Percentiles rank a stretch among this genome's conserved stretches.
Conservation (phyloP, 164 flowering plant genomes). For the Berberis vulgaris region DNA sequence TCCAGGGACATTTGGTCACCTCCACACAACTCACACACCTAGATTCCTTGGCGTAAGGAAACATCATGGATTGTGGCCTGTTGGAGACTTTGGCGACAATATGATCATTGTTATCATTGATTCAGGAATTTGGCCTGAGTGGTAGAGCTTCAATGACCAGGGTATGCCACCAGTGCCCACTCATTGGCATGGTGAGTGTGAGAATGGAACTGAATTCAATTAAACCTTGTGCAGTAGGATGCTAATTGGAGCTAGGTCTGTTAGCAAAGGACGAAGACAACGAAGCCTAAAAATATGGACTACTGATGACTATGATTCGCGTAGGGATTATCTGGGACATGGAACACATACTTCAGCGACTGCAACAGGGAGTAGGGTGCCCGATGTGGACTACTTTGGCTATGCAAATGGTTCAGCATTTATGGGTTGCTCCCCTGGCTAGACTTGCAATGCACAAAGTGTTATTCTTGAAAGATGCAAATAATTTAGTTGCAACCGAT, state of each 20-base stretch:
- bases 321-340: constrained; percentile 34
- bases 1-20: constrained; percentile 2
- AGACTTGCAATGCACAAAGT: constrained; percentile 41
- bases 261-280: constrained; percentile 27
- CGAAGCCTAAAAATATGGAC: constrained; percentile 9
- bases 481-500: constrained; percentile 21
- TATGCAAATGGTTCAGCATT: constrained; percentile 33
- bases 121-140: constrained; percentile 38
- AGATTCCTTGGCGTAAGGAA: constrained; percentile 24
- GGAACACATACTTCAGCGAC: constrained; percentile 40
- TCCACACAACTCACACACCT: constrained; percentile 9
- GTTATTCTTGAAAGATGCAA: constrained; percentile 5
- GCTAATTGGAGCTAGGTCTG: constrained; percentile 32
- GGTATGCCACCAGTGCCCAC: constrained; percentile 32
- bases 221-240: constrained; percentile 32
- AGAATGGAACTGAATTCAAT: constrained; percentile 24
- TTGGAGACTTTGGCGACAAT: constrained; percentile 21
- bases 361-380: constrained; percentile 21
- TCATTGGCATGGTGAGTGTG: constrained; percentile 35
- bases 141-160: constrained; percentile 28
- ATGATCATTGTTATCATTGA: constrained; percentile 33
- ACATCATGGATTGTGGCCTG: constrained; percentile 22
- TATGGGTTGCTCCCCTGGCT: constrained; percentile 27
- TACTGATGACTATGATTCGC: constrained; percentile 27
- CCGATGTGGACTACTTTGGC: constrained; percentile 20